These are phyloP conservation scores for Mycena capillaripes DNA, from an alignment of 768 basidiomycete species.

Conservation along the genomic window DNA sequence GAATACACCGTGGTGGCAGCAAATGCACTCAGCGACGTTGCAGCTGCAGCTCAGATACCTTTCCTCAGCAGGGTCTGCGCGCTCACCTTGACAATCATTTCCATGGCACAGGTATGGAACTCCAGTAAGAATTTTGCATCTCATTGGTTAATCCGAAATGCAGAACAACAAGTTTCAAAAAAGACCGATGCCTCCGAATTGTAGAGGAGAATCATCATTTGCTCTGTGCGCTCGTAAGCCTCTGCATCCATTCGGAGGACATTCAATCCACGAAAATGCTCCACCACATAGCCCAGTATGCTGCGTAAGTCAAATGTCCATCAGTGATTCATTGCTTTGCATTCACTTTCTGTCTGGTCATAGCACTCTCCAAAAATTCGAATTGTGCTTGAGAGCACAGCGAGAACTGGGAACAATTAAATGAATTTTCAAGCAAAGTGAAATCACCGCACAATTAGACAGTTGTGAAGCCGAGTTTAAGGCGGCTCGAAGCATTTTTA, in stretches of 20 bases:
- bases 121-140: not conserved
- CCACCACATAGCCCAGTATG: not conserved
- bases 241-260: not conserved
- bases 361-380: not conserved
- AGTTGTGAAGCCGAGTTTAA: not conserved
- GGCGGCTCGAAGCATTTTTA: not conserved
- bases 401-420: conserved; percentile 1
- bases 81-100: not conserved
- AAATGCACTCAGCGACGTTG: not conserved
- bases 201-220: not conserved
- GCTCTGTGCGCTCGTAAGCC: not conserved
- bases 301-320: not conserved
- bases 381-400: not conserved
- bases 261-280: not conserved
- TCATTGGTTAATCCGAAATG: no score
- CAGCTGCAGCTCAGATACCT: not conserved
- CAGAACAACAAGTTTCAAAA: no score
- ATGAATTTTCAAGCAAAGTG: conserved; percentile 2
- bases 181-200: conserved; percentile 5
- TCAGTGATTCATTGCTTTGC: not conserved
- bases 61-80: not conserved
- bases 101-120: not conserved
- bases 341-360: not conserved
- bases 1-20: not conserved
- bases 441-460: conserved; percentile 2